Evolutionary conservation across 129 eudicot species (phyloP).

Genomic region (Ambrosia artemisiifolia): DNA sequence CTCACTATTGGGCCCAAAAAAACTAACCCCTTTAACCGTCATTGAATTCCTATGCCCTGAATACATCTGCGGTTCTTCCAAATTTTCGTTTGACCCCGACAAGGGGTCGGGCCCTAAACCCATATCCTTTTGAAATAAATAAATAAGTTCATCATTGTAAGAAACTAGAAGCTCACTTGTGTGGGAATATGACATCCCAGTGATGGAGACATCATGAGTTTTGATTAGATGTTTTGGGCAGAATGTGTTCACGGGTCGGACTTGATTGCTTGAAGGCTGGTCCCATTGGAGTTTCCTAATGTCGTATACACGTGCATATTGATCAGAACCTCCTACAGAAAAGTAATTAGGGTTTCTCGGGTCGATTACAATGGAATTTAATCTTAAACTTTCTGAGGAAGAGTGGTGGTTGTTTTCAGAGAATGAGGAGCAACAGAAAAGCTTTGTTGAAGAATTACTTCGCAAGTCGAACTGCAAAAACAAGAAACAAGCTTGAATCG

Average conservation of each 20-base stretch:
- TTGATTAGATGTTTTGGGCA: constrained; percentile 64
- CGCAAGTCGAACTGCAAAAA: constrained; percentile 83
- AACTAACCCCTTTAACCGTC: constrained; percentile 88
- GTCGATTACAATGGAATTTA: constrained; percentile 69
- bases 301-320: constrained; percentile 77
- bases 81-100: constrained; percentile 24
- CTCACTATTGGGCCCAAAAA: constrained; percentile 74
- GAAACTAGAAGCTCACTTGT: constrained; percentile 76
- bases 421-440: constrained; percentile 66
- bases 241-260: constrained; percentile 55
- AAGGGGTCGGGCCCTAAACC: constrained; percentile 63
- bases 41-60: constrained; percentile 75
- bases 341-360: constrained; percentile 80
- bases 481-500: background rate
- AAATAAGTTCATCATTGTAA: constrained; percentile 74
- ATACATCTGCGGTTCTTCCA: constrained; percentile 50
- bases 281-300: constrained; percentile 48
- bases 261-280: constrained; percentile 35
- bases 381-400: constrained; percentile 42
- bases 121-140: constrained; percentile 60
- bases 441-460: constrained; percentile 60
- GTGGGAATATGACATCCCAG: constrained; percentile 67
- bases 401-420: constrained; percentile 35
- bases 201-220: constrained; percentile 51
- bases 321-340: constrained; percentile 74